Conservation (phyloP, 116 monocot species). For the Thalassia testudinum region DNA sequence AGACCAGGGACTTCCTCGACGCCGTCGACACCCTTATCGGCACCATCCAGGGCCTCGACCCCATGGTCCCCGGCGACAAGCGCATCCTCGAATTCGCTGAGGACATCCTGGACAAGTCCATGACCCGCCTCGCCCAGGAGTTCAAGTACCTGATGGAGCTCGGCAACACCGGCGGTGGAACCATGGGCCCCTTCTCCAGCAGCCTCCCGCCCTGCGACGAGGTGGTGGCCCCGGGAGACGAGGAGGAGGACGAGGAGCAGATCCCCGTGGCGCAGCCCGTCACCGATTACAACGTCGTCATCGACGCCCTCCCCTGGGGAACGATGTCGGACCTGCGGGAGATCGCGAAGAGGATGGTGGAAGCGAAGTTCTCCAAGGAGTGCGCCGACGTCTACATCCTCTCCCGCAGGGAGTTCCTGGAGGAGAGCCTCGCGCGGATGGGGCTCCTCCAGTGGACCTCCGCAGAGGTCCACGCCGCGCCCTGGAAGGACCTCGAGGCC, state of each 20-base stretch:
- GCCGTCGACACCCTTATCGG: slow-evolving; percentile 51
- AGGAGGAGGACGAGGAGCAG: slow-evolving; percentile 8
- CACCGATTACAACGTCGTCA: slow-evolving; percentile 51
- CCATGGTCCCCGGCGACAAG: slow-evolving; percentile 4
- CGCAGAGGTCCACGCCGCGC: slow-evolving; percentile 33
- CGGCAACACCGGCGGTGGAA: background rate
- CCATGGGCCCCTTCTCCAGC: slow-evolving; percentile 1
- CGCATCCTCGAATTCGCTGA: slow-evolving; percentile 29
- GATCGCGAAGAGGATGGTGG: slow-evolving; percentile 45
- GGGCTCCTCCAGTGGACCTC: slow-evolving; percentile 27
- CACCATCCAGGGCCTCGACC: slow-evolving; percentile 14
- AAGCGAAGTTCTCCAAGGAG: slow-evolving; percentile 49
- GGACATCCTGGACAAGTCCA: slow-evolving; percentile 53
- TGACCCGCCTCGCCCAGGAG: slow-evolving; percentile 62
- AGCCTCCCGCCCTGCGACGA: background rate
- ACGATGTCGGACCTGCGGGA: slow-evolving; percentile 42
- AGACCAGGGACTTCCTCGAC: slow-evolving; percentile 52
- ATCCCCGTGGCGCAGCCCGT: slow-evolving; percentile 68
- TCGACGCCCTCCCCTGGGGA: slow-evolving; percentile 72
- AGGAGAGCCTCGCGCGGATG: slow-evolving; percentile 58
- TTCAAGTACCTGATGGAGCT: slow-evolving; percentile 47
- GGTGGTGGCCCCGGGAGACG: background rate
- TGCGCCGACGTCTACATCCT: slow-evolving; percentile 31
- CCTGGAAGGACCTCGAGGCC: slow-evolving; percentile 43
- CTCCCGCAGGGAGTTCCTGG: slow-evolving; percentile 49